phyloP scores from a whole-genome alignment of 1,284 basidiomycete genomes.

The Moniliophthora roreri region DNA sequence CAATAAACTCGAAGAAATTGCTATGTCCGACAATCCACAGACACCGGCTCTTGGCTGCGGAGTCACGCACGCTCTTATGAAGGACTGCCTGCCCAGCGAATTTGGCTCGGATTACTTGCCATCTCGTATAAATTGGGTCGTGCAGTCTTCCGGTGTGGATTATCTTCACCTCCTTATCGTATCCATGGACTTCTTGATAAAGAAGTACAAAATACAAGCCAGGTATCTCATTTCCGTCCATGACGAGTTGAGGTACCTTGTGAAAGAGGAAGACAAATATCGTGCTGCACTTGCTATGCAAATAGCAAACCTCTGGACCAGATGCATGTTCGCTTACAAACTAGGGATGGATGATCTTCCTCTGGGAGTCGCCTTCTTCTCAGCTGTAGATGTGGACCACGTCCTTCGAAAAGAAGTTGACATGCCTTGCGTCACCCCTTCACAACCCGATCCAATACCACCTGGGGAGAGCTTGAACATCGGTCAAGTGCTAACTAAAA shows the following conservation, averaged over 20 bases:
- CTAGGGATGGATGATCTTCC: slow-evolving; percentile 96
- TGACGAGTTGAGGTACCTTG: slow-evolving; percentile 95
- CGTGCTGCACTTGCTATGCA: slow-evolving; percentile 92
- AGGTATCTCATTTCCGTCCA: slow-evolving; percentile 97
- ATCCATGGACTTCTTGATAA: slow-evolving; percentile 89
- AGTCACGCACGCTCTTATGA: slow-evolving; percentile 89
- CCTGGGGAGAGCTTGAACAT: slow-evolving; percentile 89
- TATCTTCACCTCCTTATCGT: slow-evolving; percentile 97
- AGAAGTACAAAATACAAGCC: slow-evolving; percentile 83
- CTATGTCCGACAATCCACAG: slow-evolving; percentile 81
- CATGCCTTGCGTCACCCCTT: slow-evolving; percentile 94
- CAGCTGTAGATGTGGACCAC: slow-evolving; percentile 91
- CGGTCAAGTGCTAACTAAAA: slow-evolving; percentile 59
- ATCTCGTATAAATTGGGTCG: slow-evolving; percentile 98
- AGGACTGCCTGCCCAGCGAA: slow-evolving; percentile 79
- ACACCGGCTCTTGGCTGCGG: slow-evolving; percentile 96
- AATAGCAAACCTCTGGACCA: slow-evolving; percentile 95
- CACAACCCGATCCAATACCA: slow-evolving; percentile 80
- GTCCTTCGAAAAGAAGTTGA: slow-evolving; percentile 96
- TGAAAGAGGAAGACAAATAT: slow-evolving; percentile 85
- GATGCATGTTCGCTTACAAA: slow-evolving; percentile 88
- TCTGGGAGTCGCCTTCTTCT: slow-evolving; percentile 95
- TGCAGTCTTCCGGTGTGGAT: slow-evolving; percentile 97
- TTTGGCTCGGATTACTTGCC: slow-evolving; percentile 91
- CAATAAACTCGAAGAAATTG: slow-evolving; percentile 98